phyloP scores from a whole-genome alignment of 306 rosid genomes.

The Prunus dulcis region DNA sequence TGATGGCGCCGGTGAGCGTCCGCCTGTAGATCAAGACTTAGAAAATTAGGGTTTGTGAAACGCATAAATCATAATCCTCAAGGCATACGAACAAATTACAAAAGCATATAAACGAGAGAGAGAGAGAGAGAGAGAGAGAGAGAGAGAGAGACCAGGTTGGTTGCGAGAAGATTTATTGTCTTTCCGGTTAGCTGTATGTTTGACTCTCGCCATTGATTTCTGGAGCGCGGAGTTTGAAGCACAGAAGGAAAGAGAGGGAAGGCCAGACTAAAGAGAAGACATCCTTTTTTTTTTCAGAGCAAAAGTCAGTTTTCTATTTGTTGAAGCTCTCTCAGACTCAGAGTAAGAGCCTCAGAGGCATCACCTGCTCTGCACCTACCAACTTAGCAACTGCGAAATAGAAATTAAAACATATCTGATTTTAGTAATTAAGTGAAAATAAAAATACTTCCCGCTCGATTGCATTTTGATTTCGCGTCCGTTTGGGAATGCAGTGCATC shows the following conservation, averaged over 20 bases:
- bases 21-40: not conserved
- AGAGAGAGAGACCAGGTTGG: conserved; percentile 22
- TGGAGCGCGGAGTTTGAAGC: too few relatives aligned
- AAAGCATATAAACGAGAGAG: not conserved
- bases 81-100: not conserved
- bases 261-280: too few relatives aligned
- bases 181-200: conserved; percentile 30
- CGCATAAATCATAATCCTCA: not conserved
- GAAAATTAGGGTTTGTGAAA: conserved; percentile 25
- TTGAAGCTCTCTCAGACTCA: too few relatives aligned
- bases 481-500: too few relatives aligned
- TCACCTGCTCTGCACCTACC: too few relatives aligned
- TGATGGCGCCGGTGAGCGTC: conserved; percentile 1
- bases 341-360: too few relatives aligned
- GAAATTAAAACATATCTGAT: too few relatives aligned
- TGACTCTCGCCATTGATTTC: conserved; percentile 54
- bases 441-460: not conserved
- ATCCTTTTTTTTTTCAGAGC: too few relatives aligned
- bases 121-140: conserved; percentile 8
- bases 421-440: not conserved
- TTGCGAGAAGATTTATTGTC: not conserved
- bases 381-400: too few relatives aligned
- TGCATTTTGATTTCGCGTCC: too few relatives aligned
- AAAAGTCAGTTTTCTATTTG: too few relatives aligned
- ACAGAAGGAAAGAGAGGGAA: not conserved